Evolutionary conservation across 1,139 yeast species (phyloP), one percentile per base, ranked within the genome.

Genomic region (Geotrichum cucujoidarum): DNA sequence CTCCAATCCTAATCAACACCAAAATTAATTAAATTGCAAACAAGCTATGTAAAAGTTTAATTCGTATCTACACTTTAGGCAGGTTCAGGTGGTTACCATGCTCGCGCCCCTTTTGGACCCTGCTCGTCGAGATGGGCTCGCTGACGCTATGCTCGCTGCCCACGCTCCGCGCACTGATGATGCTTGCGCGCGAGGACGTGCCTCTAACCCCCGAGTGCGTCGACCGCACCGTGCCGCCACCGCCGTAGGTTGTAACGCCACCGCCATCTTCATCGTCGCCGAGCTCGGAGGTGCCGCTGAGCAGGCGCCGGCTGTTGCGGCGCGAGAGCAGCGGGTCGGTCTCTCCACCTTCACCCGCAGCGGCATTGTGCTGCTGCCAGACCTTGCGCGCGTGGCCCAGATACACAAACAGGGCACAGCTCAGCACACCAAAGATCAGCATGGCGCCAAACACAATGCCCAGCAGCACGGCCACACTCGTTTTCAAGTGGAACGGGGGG

Each of bases 361-460:
- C 24, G 31, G 16, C 34, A 20, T 27, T 7, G 40, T 13, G 17
- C 40, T 29, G 8, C 20, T 39, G 16, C 27, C 14, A 35, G 11
- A n/a, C 16, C 24, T n/a, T 36, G 30, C 53, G 40, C 36, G 51
- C 45, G n/a, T 50, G 43, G 11, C 57, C 53, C 41, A 55, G 51
- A 40, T 57, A 54, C 8, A 57, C 52, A 34, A 54, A 48, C 27
- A 57, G 45, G 18, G 52, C 51, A 10, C 49, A 52, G 4, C 56
- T 54, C 14, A 62, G 42, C 18, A 53, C 56, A 25, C 59, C 48
- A 34, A 63, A 62, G 13, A 59, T 54, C 2, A 64, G 53, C 32
- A 66, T 58, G 22, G 65, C 58, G 0, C 70, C 70, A n/a, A 63
- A 52, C 8, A 64, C 65, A n/a, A 63, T 62, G 7, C 70, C 71